Percentiles rank a stretch among this genome's conserved stretches.
phyloP scores from a whole-genome alignment of 305 asterid genomes.

The Rubia tinctorum region DNA sequence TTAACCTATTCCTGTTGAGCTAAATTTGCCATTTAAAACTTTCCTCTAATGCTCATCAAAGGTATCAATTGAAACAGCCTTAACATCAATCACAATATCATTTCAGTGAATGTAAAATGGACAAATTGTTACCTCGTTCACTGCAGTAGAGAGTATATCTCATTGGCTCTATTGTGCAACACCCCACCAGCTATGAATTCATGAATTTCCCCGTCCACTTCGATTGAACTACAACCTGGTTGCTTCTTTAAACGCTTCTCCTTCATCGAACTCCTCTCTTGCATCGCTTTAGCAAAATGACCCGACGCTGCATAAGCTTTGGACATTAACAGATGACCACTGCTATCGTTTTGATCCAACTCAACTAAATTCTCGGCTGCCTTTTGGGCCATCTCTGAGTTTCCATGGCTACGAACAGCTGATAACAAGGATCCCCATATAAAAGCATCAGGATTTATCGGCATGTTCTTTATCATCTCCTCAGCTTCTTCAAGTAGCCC shows the following conservation, averaged over 20 bases:
- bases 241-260: constrained; percentile 38
- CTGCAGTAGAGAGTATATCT: constrained; percentile 16
- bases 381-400: constrained; percentile 46
- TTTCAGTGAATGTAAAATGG: not conserved
- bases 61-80: not conserved
- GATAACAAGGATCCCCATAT: constrained; percentile 63
- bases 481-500: constrained; percentile 62
- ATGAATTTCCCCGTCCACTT: constrained; percentile 70
- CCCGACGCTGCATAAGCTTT: constrained; percentile 59
- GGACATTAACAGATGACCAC: constrained; percentile 53
- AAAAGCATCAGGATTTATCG: constrained; percentile 46
- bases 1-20: constrained; percentile 22
- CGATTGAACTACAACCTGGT: constrained; percentile 64
- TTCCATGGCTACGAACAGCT: constrained; percentile 33
- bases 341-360: constrained; percentile 45
- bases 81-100: not conserved
- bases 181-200: constrained; percentile 56
- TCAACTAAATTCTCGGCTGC: constrained; percentile 41
- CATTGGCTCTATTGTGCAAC: constrained; percentile 28
- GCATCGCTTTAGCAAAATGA: constrained; percentile 41
- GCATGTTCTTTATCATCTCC: constrained; percentile 46
- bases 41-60: no score
- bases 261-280: constrained; percentile 51
- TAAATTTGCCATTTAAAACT: not conserved
- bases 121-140: not conserved